phyloP scores from a whole-genome alignment of 345 rosid genomes.

The Acer campestre region DNA sequence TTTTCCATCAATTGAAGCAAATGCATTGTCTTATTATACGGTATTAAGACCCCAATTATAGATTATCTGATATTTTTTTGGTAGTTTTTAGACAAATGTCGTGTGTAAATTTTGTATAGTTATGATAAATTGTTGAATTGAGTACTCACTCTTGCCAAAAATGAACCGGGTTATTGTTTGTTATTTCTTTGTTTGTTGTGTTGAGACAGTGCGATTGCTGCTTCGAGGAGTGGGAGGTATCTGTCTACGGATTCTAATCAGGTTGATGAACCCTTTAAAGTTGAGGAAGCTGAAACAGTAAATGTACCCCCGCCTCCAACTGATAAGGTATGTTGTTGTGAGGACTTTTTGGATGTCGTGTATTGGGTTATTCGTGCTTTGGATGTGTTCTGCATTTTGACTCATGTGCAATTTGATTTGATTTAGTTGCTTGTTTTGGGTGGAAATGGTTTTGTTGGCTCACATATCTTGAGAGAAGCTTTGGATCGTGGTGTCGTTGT shows the following conservation, averaged over 20 bases:
- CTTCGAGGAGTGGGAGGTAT: slow-evolving; percentile 47
- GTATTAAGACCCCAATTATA: not conserved
- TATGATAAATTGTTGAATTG: not conserved
- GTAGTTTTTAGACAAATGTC: not conserved
- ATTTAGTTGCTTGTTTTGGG: slow-evolving; percentile 92
- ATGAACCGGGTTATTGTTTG: not conserved
- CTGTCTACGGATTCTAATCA: slow-evolving; percentile 71
- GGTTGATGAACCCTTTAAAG: slow-evolving; percentile 76
- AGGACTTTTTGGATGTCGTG: not conserved
- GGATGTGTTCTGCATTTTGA: slow-evolving; percentile 12
- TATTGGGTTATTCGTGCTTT: not conserved
- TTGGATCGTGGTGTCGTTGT: slow-evolving; percentile 68
- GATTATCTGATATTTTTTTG: not conserved
- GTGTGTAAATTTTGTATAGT: not conserved
- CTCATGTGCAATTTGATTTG: slow-evolving; percentile 14
- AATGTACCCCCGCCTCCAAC: slow-evolving; percentile 72
- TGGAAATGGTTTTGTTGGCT: slow-evolving; percentile 98
- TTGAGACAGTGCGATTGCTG: slow-evolving; percentile 42
- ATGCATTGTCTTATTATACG: not conserved
- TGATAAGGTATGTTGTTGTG: slow-evolving; percentile 60
- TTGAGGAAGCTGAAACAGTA: slow-evolving; percentile 91
- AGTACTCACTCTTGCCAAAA: not conserved
- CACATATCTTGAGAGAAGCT: slow-evolving; percentile 89
- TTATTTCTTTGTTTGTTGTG: not conserved
- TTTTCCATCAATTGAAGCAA: not conserved